Conservation (phyloP, 345 rosid genomes). For the Dimocarpus longan region DNA sequence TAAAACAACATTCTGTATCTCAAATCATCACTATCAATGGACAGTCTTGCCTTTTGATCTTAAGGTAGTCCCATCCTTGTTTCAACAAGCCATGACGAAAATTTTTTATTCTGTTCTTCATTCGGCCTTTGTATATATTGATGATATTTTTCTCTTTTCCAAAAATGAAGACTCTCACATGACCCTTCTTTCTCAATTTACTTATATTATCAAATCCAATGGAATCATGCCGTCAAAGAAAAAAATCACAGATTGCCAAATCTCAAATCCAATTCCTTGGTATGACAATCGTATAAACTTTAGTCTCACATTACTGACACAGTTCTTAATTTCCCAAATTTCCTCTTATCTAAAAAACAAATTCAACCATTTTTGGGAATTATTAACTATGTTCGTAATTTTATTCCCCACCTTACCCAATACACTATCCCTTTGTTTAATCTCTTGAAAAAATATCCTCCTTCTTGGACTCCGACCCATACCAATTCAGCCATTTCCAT, state of each 20-base stretch:
- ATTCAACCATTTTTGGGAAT: too few relatives aligned
- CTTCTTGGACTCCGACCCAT: too few relatives aligned
- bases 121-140: neutral
- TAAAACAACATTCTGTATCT: neutral
- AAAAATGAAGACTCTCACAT: neutral
- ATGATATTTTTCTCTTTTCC: neutral
- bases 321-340: too few relatives aligned
- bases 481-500: too few relatives aligned
- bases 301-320: neutral
- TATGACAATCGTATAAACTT: neutral
- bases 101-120: neutral
- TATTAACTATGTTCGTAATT: too few relatives aligned
- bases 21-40: neutral
- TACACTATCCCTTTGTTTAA: too few relatives aligned
- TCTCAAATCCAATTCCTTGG: neutral
- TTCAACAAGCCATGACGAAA: constrained; percentile 2
- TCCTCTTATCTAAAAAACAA: too few relatives aligned
- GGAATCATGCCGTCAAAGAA: neutral
- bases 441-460: too few relatives aligned
- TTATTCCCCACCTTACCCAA: too few relatives aligned
- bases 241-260: neutral
- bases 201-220: neutral
- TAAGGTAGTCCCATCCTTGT: neutral
- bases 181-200: too few relatives aligned
- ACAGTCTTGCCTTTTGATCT: neutral